Conservation (phyloP, 257 asterid species). For the Fraxinus americana region DNA sequence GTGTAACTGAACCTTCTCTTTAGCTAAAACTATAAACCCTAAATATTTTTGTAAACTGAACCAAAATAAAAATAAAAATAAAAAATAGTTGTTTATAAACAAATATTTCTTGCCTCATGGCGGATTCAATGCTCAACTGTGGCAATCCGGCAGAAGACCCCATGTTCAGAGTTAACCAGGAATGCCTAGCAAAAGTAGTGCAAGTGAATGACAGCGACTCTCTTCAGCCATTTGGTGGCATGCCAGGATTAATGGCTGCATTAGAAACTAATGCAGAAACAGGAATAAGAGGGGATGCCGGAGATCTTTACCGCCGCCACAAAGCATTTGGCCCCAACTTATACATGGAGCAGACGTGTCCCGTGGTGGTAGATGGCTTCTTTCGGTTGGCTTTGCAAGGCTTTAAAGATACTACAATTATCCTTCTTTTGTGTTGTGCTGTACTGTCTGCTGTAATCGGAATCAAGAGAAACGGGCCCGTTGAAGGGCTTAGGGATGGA, state of each 20-base stretch:
- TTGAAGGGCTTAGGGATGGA: conserved; percentile 32
- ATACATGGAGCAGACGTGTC: background rate
- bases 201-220: background rate
- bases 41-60: no score
- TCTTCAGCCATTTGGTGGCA: background rate
- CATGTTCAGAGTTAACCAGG: background rate
- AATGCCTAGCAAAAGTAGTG: background rate
- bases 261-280: conserved; percentile 24
- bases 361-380: background rate
- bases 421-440: conserved; percentile 44
- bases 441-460: conserved; percentile 39
- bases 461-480: conserved; percentile 30
- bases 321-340: conserved; percentile 34
- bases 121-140: no score
- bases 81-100: no score
- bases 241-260: conserved; percentile 7
- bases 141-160: background rate
- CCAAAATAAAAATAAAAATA: no score
- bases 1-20: no score
- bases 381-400: conserved; percentile 21
- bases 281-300: conserved; percentile 35
- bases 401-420: conserved; percentile 31
- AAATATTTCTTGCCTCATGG: no score
- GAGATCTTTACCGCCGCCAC: conserved; percentile 31
- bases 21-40: no score